Percentiles rank a stretch among this genome's conserved stretches.
These are phyloP conservation scores for Curvularia sp. DNA, from an alignment of 2,329 filamentous ascomycete species.

Conservation along the genomic window DNA sequence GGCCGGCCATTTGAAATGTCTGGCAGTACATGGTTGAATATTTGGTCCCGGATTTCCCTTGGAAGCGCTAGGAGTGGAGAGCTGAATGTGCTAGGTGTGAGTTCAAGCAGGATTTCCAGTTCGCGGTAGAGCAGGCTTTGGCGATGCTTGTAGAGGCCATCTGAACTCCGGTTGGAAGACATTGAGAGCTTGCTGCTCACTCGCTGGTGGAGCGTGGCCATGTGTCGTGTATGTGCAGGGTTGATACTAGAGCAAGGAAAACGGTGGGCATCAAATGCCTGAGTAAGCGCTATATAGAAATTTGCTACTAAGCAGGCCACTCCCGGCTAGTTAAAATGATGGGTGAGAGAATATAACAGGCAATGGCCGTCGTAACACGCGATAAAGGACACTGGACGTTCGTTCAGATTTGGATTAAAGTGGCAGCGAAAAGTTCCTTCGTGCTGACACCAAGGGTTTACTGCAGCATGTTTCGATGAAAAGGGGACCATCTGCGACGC, in stretches of 20 bases:
- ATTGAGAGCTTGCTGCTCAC: slow-evolving; percentile 35
- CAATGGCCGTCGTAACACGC: not conserved
- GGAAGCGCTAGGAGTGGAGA: slow-evolving; percentile 45
- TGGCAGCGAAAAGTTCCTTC: slow-evolving; percentile 5
- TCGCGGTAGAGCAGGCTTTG: slow-evolving; percentile 46
- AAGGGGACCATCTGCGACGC: slow-evolving; percentile 21
- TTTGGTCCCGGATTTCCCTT: slow-evolving; percentile 35
- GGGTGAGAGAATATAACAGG: not conserved
- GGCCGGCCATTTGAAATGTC: slow-evolving; percentile 25
- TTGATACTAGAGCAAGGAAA: slow-evolving; percentile 4
- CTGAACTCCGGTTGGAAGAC: slow-evolving; percentile 34
- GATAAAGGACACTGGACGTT: not conserved
- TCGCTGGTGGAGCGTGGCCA: slow-evolving; percentile 24
- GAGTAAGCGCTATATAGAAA: slow-evolving; percentile 7
- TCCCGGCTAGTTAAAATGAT: slow-evolving; percentile 2
- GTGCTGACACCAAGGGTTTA: slow-evolving; percentile 4
- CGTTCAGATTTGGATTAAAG: slow-evolving; percentile 5
- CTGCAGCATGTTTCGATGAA: slow-evolving; percentile 14
- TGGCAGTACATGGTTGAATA: slow-evolving; percentile 41
- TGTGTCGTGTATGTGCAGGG: slow-evolving; percentile 9
- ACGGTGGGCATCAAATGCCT: slow-evolving; percentile 1
- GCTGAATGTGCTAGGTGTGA: slow-evolving; percentile 44
- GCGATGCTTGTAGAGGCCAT: slow-evolving; percentile 40
- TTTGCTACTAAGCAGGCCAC: not conserved
- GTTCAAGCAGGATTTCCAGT: slow-evolving; percentile 44